phyloP scores from a whole-genome alignment of 495 filamentous ascomycete species.

The Aspergillus nanangensis region DNA sequence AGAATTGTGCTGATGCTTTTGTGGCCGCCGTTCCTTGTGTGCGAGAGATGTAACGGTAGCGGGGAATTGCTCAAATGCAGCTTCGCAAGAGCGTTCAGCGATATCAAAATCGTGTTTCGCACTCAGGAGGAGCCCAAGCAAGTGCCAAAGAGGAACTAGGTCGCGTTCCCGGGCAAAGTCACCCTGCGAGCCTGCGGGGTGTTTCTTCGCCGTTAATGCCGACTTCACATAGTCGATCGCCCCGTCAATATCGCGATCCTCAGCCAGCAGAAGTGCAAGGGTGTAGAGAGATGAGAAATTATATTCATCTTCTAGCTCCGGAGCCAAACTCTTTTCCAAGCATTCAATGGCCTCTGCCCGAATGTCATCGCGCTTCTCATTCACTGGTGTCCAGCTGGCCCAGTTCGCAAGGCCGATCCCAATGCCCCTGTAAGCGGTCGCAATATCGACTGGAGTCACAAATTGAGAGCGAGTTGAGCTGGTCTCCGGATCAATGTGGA shows the following conservation, averaged over 20 bases:
- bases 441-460: slow-evolving; percentile 52
- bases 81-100: slow-evolving; percentile 77
- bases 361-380: slow-evolving; percentile 59
- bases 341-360: slow-evolving; percentile 69
- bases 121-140: slow-evolving; percentile 79
- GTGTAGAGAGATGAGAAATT: slow-evolving; percentile 73
- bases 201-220: slow-evolving; percentile 41
- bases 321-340: slow-evolving; percentile 65
- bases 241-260: slow-evolving; percentile 68
- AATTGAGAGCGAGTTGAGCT: slow-evolving; percentile 20
- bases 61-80: slow-evolving; percentile 81
- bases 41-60: slow-evolving; percentile 53
- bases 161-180: slow-evolving; percentile 36
- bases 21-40: slow-evolving; percentile 28
- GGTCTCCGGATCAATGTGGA: slow-evolving; percentile 17
- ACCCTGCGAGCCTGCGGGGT: slow-evolving; percentile 16
- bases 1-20: slow-evolving; percentile 25
- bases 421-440: slow-evolving; percentile 71
- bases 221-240: slow-evolving; percentile 75
- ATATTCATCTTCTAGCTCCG: slow-evolving; percentile 53
- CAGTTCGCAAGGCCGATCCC: slow-evolving; percentile 81
- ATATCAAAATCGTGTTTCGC: slow-evolving; percentile 79
- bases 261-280: slow-evolving; percentile 72
- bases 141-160: slow-evolving; percentile 63
- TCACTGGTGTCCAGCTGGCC: slow-evolving; percentile 74